These are phyloP conservation scores for Rhodosporidiobolus sp. DNA, from an alignment of 768 basidiomycete genomes.

Conservation along the genomic window DNA sequence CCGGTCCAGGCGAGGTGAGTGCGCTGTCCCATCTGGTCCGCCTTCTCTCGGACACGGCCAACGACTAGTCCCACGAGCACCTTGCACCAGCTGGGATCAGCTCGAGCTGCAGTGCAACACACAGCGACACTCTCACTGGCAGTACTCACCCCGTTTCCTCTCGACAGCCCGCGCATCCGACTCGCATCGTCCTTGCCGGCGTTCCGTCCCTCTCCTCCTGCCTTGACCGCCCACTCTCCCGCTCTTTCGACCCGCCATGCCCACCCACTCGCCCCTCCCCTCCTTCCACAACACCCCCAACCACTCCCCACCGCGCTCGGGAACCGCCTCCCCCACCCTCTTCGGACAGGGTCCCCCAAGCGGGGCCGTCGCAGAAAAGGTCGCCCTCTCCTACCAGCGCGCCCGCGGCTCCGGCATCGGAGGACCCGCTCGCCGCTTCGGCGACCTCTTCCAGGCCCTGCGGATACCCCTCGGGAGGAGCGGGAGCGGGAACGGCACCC, in stretches of 20 bases:
- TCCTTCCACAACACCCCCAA: conserved; percentile 30
- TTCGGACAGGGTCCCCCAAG: conserved; percentile 1
- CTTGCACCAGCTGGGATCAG: too few species aligned
- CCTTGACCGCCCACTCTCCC: too few species aligned
- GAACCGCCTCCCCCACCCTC: conserved; percentile 15
- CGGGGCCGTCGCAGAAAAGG: conserved; percentile 29
- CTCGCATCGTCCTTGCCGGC: too few species aligned
- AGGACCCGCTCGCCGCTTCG: not conserved
- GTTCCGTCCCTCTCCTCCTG: too few species aligned
- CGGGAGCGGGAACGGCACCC: not conserved
- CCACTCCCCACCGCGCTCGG: conserved; percentile 22
- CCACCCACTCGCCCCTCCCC: conserved; percentile 32
- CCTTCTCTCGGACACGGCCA: too few species aligned
- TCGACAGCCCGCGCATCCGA: too few species aligned
- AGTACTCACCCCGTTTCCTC: too few species aligned
- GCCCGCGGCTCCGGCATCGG: not conserved
- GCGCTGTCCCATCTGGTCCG: too few species aligned
- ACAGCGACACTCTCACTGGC: too few species aligned
- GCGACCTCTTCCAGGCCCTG: conserved; percentile 8
- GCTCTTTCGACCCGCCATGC: conserved; percentile 3
- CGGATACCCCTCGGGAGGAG: conserved; percentile 13
- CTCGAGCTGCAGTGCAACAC: too few species aligned
- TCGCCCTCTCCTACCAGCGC: conserved; percentile 32
- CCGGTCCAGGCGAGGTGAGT: too few species aligned
- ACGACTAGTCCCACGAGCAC: too few species aligned